A percentile compares a stretch with the other conserved stretches of the same genome.
These are phyloP conservation scores for Hyphopichia wangnamkhiaoensis DNA, from an alignment of 1,139 yeast species.

Conservation along the genomic window DNA sequence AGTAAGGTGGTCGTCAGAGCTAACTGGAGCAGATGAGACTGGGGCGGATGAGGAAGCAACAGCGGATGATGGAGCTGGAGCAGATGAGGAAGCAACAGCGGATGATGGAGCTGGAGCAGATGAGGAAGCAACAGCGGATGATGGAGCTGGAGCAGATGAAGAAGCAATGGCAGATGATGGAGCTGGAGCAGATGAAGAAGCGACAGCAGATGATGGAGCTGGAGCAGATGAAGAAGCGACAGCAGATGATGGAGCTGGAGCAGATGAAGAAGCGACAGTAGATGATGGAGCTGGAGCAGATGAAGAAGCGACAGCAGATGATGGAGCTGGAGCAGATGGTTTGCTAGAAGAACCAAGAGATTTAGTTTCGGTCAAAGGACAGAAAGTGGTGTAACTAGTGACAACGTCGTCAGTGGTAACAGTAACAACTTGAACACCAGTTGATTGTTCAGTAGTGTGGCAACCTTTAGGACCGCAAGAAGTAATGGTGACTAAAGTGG, in stretches of 20 bases:
- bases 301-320: neutral
- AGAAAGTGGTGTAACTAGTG: slow-evolving; percentile 30
- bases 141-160: slow-evolving; percentile 3
- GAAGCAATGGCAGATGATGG: neutral
- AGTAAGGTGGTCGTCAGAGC: neutral
- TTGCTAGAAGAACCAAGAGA: neutral
- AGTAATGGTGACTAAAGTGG: slow-evolving; percentile 24
- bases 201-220: slow-evolving; percentile 2
- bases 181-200: no score
- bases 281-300: slow-evolving; percentile 1
- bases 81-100: slow-evolving; percentile 12
- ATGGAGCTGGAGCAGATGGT: neutral
- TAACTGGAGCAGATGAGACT: slow-evolving; percentile 2
- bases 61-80: slow-evolving; percentile 6
- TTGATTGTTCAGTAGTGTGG: slow-evolving; percentile 16
- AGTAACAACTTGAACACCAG: slow-evolving; percentile 25
- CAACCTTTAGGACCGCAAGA: slow-evolving; percentile 15
- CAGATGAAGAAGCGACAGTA: no score
- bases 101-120: slow-evolving; percentile 2
- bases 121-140: no score
- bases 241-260: slow-evolving; percentile 1
- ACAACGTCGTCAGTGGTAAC: slow-evolving; percentile 14
- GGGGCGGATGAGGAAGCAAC: slow-evolving; percentile 22
- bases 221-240: slow-evolving; percentile 8
- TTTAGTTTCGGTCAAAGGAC: slow-evolving; percentile 22